Conservation (phyloP, 352 stramenopile genomes). For the Globisporangium spinosum region DNA sequence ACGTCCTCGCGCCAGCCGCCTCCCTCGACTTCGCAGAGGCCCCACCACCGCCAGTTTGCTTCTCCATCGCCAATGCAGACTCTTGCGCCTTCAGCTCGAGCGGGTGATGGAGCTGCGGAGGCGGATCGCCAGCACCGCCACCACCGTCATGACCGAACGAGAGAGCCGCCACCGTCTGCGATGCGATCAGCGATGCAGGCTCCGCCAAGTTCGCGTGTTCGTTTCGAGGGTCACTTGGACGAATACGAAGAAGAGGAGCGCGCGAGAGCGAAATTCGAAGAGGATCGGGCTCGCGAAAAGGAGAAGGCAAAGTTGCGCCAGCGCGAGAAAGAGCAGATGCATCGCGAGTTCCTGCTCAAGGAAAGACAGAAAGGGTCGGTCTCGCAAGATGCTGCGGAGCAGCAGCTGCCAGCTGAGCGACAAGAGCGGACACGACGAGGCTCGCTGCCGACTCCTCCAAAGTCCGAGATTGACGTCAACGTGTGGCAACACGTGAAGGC, state of each 20-base stretch:
- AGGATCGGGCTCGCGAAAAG: not conserved
- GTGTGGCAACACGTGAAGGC: conserved; percentile 13
- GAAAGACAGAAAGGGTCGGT: conserved; percentile 11
- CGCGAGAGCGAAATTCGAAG: conserved; percentile 7
- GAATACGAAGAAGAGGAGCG: conserved; percentile 15
- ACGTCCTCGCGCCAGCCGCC: conserved; percentile 8
- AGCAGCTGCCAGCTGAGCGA: not conserved
- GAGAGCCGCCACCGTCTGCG: conserved; percentile 33
- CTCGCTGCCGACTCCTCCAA: conserved; percentile 18
- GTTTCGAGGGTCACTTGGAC: conserved; percentile 19
- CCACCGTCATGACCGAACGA: conserved; percentile 15
- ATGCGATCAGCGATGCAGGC: conserved; percentile 25
- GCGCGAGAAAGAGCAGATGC: conserved; percentile 13
- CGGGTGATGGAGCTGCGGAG: not conserved
- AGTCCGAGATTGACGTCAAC: conserved; percentile 29
- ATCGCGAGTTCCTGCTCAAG: conserved; percentile 10
- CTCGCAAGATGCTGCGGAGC: conserved; percentile 8
- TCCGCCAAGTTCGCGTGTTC: conserved; percentile 43
- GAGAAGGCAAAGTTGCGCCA: conserved; percentile 15
- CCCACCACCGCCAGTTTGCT: not conserved
- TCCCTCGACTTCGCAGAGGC: not conserved
- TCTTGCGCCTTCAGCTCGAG: not conserved
- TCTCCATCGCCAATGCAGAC: not conserved
- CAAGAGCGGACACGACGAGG: conserved; percentile 8
- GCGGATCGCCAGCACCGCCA: conserved; percentile 17